Conservation (phyloP, 2,329 filamentous ascomycete genomes). For the Grosmannia huntii region DNA sequence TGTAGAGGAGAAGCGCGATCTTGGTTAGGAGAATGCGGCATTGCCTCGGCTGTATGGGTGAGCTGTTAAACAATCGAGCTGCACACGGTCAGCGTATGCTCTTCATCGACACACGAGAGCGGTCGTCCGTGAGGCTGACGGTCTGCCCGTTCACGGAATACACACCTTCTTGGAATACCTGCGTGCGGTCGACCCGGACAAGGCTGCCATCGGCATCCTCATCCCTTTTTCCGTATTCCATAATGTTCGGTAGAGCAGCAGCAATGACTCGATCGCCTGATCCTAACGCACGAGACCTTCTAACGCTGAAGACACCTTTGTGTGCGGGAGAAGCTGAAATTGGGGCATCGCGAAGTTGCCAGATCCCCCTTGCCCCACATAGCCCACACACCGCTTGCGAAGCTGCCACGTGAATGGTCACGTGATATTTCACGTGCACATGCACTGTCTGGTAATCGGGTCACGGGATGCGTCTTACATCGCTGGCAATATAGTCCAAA, state of each 20-base stretch:
- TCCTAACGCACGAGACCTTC: background rate
- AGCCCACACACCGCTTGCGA: background rate
- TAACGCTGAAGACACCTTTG: conserved; percentile 2
- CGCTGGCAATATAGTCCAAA: background rate
- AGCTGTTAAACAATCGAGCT: conserved; percentile 97
- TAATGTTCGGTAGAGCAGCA: conserved; percentile 33
- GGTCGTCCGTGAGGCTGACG: background rate
- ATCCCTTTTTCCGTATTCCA: conserved; percentile 99
- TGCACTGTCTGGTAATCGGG: too few relatives aligned
- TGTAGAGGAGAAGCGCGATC: conserved; percentile 91
- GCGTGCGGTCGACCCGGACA: conserved; percentile 94
- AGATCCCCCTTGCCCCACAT: conserved; percentile 13
- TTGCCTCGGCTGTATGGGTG: conserved; percentile 90
- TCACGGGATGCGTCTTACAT: background rate
- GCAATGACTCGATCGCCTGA: conserved; percentile 1
- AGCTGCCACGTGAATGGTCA: background rate
- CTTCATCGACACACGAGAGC: background rate
- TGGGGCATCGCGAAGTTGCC: conserved; percentile 13
- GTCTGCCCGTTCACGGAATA: conserved; percentile 4
- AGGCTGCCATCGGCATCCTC: conserved; percentile 90
- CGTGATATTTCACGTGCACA: background rate
- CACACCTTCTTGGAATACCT: conserved; percentile 95
- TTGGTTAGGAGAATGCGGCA: conserved; percentile 96
- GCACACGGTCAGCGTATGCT: conserved; percentile 8
- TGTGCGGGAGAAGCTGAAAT: conserved; percentile 7